A percentile compares a stretch with the other conserved stretches of the same genome.
These are phyloP conservation scores for Trichoderma sp. DNA, from an alignment of 2,329 filamentous ascomycete genomes.

Conservation along the genomic window DNA sequence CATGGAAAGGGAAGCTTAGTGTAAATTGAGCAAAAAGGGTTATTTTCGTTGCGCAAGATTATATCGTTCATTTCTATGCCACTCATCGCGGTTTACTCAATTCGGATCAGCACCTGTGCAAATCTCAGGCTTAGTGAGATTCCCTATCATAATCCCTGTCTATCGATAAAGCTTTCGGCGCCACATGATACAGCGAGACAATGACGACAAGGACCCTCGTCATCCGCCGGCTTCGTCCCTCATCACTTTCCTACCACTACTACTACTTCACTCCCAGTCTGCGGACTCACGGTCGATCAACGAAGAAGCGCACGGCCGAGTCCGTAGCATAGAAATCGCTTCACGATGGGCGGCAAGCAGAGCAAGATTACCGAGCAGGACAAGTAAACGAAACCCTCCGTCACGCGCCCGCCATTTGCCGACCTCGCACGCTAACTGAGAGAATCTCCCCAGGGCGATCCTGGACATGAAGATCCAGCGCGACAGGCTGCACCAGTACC, in stretches of 20 bases:
- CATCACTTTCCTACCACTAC: neutral
- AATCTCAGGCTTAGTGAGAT: neutral
- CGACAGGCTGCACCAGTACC: slow-evolving; percentile 96
- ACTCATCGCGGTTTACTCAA: neutral
- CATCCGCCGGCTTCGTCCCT: slow-evolving; percentile 11
- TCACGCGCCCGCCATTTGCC: neutral
- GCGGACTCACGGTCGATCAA: slow-evolving; percentile 2
- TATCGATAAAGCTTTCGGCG: slow-evolving; percentile 29
- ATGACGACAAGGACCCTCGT: slow-evolving; percentile 27
- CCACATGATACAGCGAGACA: slow-evolving; percentile 25
- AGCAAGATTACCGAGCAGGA: slow-evolving; percentile 75
- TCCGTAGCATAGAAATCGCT: slow-evolving; percentile 2
- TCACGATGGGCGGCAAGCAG: slow-evolving; percentile 57
- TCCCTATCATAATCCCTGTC: neutral
- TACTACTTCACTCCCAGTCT: neutral
- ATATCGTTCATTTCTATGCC: neutral
- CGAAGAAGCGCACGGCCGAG: slow-evolving; percentile 13
- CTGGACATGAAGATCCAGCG: slow-evolving; percentile 97
- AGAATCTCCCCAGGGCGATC: slow-evolving; percentile 70
- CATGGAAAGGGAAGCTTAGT: neutral
- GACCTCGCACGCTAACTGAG: neutral
- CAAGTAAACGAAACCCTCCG: slow-evolving; percentile 58
- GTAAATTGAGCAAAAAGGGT: neutral
- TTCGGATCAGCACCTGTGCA: neutral
- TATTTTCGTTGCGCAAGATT: neutral